phyloP scores from a whole-genome alignment of 2,329 filamentous ascomycete genomes.

The Aspergillus hortae region DNA sequence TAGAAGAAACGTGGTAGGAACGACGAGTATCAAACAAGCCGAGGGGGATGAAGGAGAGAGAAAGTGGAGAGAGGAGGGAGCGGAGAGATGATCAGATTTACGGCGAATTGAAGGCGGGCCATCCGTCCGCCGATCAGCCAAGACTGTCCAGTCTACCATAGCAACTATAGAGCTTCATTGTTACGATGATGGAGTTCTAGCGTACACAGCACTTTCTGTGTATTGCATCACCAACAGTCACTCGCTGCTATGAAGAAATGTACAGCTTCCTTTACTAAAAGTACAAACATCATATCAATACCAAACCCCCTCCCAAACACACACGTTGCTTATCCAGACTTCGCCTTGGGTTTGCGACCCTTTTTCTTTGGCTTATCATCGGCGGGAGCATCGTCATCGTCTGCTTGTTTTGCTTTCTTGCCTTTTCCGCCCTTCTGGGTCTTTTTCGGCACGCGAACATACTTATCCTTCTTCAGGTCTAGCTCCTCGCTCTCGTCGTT shows the following conservation, averaged over 20 bases:
- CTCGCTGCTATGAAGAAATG: not conserved
- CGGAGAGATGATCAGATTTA: not conserved
- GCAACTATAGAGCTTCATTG: not conserved
- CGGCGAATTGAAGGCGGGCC: conserved; percentile 2
- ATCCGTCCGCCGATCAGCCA: conserved; percentile 15
- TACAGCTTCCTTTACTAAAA: not conserved
- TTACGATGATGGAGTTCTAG: too few relatives aligned
- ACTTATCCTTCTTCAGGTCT: conserved; percentile 93
- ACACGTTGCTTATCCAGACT: conserved; percentile 7
- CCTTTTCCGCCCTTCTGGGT: conserved; percentile 40
- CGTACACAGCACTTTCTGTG: too few relatives aligned
- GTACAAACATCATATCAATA: not conserved
- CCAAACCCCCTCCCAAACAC: not conserved
- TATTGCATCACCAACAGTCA: too few relatives aligned
- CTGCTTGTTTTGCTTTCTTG: conserved; percentile 53
- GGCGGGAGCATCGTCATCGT: conserved; percentile 21
- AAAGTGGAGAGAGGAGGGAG: conserved; percentile 4
- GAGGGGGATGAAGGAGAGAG: conserved; percentile 2
- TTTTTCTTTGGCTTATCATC: conserved; percentile 53
- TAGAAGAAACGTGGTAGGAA: conserved; percentile 1
- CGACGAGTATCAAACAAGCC: not conserved
- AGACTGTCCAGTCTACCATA: conserved; percentile 3
- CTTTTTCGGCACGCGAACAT: conserved; percentile 88
- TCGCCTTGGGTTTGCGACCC: conserved; percentile 29
- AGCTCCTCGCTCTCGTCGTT: conserved; percentile 70